Evolutionary conservation across 1,284 basidiomycete species (phyloP), one percentile per base, ranked within the genome.

Genomic region (Tetrapyrgos nigripes): DNA sequence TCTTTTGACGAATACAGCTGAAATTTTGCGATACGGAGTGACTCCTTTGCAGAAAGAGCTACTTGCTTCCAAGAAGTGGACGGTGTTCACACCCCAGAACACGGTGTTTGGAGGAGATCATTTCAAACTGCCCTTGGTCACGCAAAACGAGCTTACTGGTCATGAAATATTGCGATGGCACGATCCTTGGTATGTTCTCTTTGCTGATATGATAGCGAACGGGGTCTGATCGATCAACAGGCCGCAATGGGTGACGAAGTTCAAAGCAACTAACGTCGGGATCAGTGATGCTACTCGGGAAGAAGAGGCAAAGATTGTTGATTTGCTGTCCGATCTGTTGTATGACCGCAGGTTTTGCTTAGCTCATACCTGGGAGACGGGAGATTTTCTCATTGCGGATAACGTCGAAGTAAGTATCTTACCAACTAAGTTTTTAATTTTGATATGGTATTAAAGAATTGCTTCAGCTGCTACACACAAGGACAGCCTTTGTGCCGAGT

Each of bases 231-330:
- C 21, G 6, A 14, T 24, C 26, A 14, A 14, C 17, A 48, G 46
- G 46, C 46, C 46, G 14, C 46, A 48, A 14, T 48, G 46, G 46
- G 46, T 48, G 17, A 48, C 46, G 14, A 48, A 26, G 46, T 48
- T 23, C 23, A 48, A 48, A 14, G 19, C 13, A 24, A 48, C 23
- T 21, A 48, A 48, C 21, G 24, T 48, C 14, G 17, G 19, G 3
- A 26, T 48, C 27, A 48, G 6, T 27, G 46, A 48, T 26, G 19
- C 23, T 19, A 48, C 46, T 21, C 19, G 19, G 24, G 46, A 48
- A 48, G 46, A 48, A 19, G 17, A 19, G 19, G 19, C 14, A 6
- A 48, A 13, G 23, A 6, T 48, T 13, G 26, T 26, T 6, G 24
- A 26, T 14, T 26, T 48, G 23, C 26, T 48, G 27, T 48, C 46